A percentile compares a stretch with the other conserved stretches of the same genome.
Conservation (phyloP, 108 stramenopile genomes). For the Fragilaria crotonensis region DNA sequence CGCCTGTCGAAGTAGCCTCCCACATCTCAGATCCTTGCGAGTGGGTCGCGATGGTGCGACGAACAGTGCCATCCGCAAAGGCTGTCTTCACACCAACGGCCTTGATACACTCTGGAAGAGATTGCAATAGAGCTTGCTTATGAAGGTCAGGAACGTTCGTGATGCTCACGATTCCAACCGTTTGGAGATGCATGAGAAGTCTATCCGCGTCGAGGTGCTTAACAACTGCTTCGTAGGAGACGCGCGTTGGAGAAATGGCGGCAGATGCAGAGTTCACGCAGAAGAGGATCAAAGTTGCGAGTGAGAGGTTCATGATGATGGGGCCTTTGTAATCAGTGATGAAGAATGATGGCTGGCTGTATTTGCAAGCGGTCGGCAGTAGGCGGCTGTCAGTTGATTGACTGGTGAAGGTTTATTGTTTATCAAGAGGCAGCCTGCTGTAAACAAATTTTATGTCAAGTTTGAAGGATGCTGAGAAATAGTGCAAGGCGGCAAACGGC, state of each 20-base stretch:
- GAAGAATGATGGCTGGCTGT: too few species aligned
- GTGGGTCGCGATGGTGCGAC: slow-evolving; percentile 32
- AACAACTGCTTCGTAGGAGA: slow-evolving; percentile 9
- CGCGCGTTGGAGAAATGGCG: slow-evolving; percentile 1
- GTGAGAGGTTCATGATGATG: too few species aligned
- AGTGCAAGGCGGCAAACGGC: too few species aligned
- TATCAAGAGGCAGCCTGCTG: too few species aligned
- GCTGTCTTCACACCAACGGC: slow-evolving; percentile 3
- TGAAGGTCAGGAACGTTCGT: slow-evolving; percentile 14
- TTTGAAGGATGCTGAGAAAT: too few species aligned
- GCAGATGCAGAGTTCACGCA: too few species aligned
- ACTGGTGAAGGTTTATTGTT: too few species aligned
- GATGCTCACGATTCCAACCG: slow-evolving; percentile 28
- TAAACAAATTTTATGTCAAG: too few species aligned
- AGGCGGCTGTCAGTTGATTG: too few species aligned
- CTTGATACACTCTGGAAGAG: slow-evolving; percentile 9
- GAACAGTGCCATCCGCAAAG: slow-evolving; percentile 28
- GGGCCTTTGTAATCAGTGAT: too few species aligned
- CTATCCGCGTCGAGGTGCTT: background rate
- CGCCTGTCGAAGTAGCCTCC: background rate
- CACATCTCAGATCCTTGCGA: background rate
- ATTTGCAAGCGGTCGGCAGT: too few species aligned
- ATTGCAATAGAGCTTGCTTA: slow-evolving; percentile 1
- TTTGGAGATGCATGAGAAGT: slow-evolving; percentile 13
- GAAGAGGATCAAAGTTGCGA: too few species aligned